Evolutionary conservation across 2,329 filamentous ascomycete genomes (phyloP).

Genomic region (Alternaria ventricosa): DNA sequence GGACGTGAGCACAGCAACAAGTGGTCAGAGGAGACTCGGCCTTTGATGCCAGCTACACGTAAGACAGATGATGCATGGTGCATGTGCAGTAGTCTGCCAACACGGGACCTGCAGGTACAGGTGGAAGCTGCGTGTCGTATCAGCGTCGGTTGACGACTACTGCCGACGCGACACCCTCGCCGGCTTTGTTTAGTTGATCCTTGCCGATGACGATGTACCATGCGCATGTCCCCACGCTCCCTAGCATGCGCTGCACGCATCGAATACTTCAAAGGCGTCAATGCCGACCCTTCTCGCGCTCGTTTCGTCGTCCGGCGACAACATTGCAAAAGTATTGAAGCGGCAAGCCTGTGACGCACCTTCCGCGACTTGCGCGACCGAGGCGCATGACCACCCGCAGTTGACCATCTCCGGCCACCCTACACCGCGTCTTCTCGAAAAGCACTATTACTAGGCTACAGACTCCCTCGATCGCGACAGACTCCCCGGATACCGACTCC

Average conservation of each 20-base stretch:
- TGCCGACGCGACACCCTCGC: slow-evolving; percentile 11
- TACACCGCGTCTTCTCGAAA: slow-evolving; percentile 21
- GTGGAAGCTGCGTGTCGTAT: background rate
- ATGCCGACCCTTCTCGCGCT: background rate
- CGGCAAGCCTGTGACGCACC: slow-evolving; percentile 17
- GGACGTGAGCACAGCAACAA: background rate
- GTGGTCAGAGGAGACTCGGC: background rate
- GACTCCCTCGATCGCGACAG: background rate
- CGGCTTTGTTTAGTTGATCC: slow-evolving; percentile 25
- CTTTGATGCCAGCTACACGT: background rate
- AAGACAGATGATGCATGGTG: slow-evolving; percentile 1
- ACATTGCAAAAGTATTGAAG: background rate
- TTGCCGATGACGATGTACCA: slow-evolving; percentile 20
- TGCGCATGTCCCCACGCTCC: slow-evolving; percentile 16
- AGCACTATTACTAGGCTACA: slow-evolving; percentile 13
- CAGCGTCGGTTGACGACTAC: slow-evolving; percentile 1
- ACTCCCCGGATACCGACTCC: slow-evolving; percentile 1
- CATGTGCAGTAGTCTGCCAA: slow-evolving; percentile 11
- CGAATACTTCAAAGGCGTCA: slow-evolving; percentile 1
- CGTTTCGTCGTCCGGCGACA: background rate
- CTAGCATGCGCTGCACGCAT: slow-evolving; percentile 6
- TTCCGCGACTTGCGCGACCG: slow-evolving; percentile 29
- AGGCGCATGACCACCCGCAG: slow-evolving; percentile 26
- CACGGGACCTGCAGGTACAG: slow-evolving; percentile 23
- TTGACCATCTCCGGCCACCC: slow-evolving; percentile 17